A percentile compares a stretch with the other conserved stretches of the same genome.
Evolutionary conservation across 495 filamentous ascomycete genomes (phyloP).

Genomic region (Trichoderma reesei): DNA sequence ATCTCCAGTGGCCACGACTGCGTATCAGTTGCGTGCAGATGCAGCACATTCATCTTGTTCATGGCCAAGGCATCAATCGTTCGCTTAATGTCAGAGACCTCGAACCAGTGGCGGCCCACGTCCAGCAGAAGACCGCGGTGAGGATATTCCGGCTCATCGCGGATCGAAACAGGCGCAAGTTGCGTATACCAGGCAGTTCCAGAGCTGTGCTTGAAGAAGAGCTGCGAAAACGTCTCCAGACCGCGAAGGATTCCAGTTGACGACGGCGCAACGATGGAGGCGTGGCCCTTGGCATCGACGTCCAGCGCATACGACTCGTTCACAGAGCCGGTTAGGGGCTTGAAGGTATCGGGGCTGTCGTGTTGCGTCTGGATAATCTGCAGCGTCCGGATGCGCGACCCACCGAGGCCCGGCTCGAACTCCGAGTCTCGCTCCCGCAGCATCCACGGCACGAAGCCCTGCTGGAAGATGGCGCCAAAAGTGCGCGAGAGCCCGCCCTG

Average conservation of each 20-base stretch:
- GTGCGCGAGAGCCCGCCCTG: conserved; percentile 37
- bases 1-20: conserved; percentile 80
- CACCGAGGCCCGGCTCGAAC: conserved; percentile 48
- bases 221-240: conserved; percentile 61
- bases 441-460: conserved; percentile 67
- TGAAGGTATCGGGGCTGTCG: conserved; percentile 45
- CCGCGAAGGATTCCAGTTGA: conserved; percentile 57
- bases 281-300: conserved; percentile 42
- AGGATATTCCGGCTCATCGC: conserved; percentile 54
- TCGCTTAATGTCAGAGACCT: conserved; percentile 50
- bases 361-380: conserved; percentile 46
- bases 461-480: conserved; percentile 43
- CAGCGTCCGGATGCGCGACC: conserved; percentile 42
- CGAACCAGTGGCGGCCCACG: conserved; percentile 55
- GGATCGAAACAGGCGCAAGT: conserved; percentile 54
- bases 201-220: conserved; percentile 60
- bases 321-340: conserved; percentile 48
- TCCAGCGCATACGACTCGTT: conserved; percentile 66
- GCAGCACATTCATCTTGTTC: conserved; percentile 73
- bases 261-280: conserved; percentile 49
- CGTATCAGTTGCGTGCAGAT: conserved; percentile 70
- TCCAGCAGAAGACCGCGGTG: conserved; percentile 73
- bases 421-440: conserved; percentile 48
- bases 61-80: conserved; percentile 62
- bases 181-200: conserved; percentile 50